phyloP scores from a whole-genome alignment of 1,139 yeast genomes.

The Arxiozyma bovina region DNA sequence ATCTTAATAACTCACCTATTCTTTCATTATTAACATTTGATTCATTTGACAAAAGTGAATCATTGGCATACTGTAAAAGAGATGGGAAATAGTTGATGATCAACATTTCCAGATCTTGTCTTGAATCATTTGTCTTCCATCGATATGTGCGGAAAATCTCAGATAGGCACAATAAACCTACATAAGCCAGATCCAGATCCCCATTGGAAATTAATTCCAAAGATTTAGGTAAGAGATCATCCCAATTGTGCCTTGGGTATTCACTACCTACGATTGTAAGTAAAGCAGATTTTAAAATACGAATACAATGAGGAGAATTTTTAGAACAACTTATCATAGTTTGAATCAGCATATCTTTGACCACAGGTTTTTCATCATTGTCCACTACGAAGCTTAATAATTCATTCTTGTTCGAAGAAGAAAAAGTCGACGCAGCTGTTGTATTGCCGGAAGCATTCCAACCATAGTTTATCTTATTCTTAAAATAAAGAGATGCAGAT shows the following conservation, averaged over 20 bases:
- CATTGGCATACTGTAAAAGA: conserved; percentile 56
- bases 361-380: conserved; percentile 60
- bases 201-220: conserved; percentile 47
- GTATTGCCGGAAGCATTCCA: conserved; percentile 42
- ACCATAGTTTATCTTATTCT: conserved; percentile 57
- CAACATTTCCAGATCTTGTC: conserved; percentile 53
- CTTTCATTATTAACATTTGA: conserved; percentile 35
- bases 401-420: conserved; percentile 23
- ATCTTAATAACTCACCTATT: conserved; percentile 69
- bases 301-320: conserved; percentile 28
- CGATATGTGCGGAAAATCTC: conserved; percentile 70
- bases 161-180: conserved; percentile 68
- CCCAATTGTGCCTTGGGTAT: conserved; percentile 60
- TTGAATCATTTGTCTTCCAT: conserved; percentile 59
- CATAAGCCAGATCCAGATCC: conserved; percentile 52
- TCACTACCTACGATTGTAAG: conserved; percentile 58
- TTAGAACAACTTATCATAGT: conserved; percentile 35
- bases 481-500: conserved; percentile 83
- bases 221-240: conserved; percentile 50
- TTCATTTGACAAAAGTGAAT: conserved; percentile 34
- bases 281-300: conserved; percentile 53
- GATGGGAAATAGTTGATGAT: conserved; percentile 61
- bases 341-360: conserved; percentile 48
- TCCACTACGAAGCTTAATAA: conserved; percentile 37
- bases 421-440: background rate